Conservation (phyloP, 2,329 filamentous ascomycete species). For the Aureobasidium mangrovei region DNA sequence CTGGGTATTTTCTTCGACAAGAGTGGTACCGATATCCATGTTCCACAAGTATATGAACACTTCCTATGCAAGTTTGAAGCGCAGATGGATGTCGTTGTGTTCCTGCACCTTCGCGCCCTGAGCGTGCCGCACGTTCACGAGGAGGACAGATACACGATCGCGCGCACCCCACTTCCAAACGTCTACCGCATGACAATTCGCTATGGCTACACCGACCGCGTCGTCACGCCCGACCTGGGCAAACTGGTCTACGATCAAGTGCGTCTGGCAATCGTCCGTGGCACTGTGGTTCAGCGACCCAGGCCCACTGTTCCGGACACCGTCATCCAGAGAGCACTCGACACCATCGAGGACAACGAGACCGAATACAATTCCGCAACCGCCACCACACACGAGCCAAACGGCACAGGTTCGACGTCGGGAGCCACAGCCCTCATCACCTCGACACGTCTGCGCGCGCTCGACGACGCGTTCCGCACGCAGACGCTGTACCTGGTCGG, state of each 20-base stretch:
- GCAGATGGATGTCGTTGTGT: conserved; percentile 19
- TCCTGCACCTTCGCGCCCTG: conserved; percentile 22
- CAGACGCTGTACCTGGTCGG: conserved; percentile 22
- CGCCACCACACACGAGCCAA: not conserved
- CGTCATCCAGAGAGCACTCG: not conserved
- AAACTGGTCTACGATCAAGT: conserved; percentile 21
- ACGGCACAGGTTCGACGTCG: not conserved
- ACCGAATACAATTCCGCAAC: not conserved
- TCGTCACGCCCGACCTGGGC: conserved; percentile 20
- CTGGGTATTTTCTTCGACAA: conserved; percentile 75
- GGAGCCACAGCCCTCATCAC: not conserved
- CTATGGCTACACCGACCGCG: conserved; percentile 20
- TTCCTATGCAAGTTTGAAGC: conserved; percentile 21
- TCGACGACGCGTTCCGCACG: conserved; percentile 18
- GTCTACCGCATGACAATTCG: conserved; percentile 21
- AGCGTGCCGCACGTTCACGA: conserved; percentile 17
- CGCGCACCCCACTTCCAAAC: conserved; percentile 17
- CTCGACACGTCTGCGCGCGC: conserved; percentile 13
- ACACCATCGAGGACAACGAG: not conserved
- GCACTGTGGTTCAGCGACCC: conserved; percentile 1
- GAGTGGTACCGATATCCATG: conserved; percentile 54
- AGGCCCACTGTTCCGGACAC: not conserved
- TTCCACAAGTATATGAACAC: conserved; percentile 26
- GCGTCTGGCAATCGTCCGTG: conserved; percentile 16
- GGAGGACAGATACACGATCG: conserved; percentile 20